Percentiles rank a stretch among this genome's conserved stretches.
Evolutionary conservation across 495 filamentous ascomycete genomes (phyloP).

Genomic region (Clohesyomyces aquaticus): DNA sequence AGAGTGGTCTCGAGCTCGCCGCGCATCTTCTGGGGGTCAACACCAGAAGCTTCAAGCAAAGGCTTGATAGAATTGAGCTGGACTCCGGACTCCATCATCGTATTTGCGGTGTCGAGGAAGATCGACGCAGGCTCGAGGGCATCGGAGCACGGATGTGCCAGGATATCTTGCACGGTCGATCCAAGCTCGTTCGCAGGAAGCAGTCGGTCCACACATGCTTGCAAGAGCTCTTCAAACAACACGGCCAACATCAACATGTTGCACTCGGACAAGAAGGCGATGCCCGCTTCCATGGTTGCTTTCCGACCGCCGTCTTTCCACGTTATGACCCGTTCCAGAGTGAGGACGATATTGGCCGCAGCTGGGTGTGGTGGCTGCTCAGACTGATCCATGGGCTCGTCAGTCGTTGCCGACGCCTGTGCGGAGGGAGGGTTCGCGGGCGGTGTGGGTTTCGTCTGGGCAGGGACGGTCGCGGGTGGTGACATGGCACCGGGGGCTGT

Average conservation of each 20-base stretch:
- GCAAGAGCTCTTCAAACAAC: conserved; percentile 84
- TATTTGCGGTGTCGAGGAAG: conserved; percentile 61
- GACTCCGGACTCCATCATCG: conserved; percentile 69
- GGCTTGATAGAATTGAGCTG: conserved; percentile 50
- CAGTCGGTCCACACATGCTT: conserved; percentile 69
- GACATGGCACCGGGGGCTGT: conserved; percentile 27
- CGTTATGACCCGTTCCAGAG: conserved; percentile 44
- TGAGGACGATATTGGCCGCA: conserved; percentile 24
- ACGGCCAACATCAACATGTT: conserved; percentile 67
- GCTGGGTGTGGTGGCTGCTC: conserved; percentile 2
- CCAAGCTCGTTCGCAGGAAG: conserved; percentile 71
- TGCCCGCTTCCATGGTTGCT: conserved; percentile 53
- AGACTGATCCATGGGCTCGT: not conserved
- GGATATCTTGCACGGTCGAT: conserved; percentile 70
- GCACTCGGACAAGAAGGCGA: conserved; percentile 61
- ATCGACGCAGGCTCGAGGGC: conserved; percentile 56
- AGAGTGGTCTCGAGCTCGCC: conserved; percentile 77
- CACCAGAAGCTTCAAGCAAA: conserved; percentile 69
- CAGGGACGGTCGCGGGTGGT: conserved; percentile 15
- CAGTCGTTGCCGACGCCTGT: not conserved
- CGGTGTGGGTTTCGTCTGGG: conserved; percentile 42
- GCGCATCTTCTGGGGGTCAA: conserved; percentile 75
- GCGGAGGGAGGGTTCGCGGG: conserved; percentile 1
- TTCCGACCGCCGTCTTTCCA: conserved; percentile 58
- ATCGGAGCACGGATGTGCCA: conserved; percentile 59